phyloP scores from a whole-genome alignment of 1,139 yeast species.

The Blastobotrys elegans region DNA sequence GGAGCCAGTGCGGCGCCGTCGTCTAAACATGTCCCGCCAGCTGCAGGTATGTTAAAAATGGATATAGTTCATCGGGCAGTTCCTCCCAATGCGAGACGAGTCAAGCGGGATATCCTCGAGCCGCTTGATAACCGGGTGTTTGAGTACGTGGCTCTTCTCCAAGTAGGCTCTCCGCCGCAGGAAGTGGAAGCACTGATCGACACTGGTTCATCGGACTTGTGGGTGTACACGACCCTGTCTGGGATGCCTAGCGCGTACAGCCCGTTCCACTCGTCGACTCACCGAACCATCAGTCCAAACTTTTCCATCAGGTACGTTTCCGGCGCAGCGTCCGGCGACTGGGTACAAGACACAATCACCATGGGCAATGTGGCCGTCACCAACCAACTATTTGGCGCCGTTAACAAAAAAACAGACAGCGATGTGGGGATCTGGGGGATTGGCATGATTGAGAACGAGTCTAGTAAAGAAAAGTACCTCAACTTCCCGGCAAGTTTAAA shows the following conservation, averaged over 20 bases:
- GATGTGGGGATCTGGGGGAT: conserved; percentile 47
- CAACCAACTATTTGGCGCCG: conserved; percentile 48
- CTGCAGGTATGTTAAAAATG: neutral
- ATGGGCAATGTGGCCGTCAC: conserved; percentile 42
- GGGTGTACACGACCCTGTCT: conserved; percentile 41
- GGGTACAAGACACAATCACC: conserved; percentile 50
- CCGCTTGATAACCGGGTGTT: conserved; percentile 10
- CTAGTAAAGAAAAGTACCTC: conserved; percentile 21
- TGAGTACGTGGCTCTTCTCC: conserved; percentile 41
- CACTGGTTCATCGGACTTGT: conserved; percentile 65
- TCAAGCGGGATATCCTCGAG: conserved; percentile 3
- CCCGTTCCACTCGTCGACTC: conserved; percentile 31
- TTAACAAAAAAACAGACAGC: conserved; percentile 41
- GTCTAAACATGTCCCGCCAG: neutral
- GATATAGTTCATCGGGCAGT: too few relatives aligned
- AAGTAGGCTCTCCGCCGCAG: conserved; percentile 53
- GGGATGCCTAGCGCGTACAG: conserved; percentile 29
- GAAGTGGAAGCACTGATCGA: conserved; percentile 51
- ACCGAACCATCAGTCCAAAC: conserved; percentile 24
- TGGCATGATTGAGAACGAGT: conserved; percentile 43
- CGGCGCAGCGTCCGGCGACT: conserved; percentile 52
- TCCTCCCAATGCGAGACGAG: too few relatives aligned
- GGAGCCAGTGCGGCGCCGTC: conserved; percentile 1
- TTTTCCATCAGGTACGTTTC: conserved; percentile 49
- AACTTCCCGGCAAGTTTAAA: conserved; percentile 24